Evolutionary conservation across 352 stramenopile genomes (phyloP).

Genomic region (Globisporangium uncinulatum): DNA sequence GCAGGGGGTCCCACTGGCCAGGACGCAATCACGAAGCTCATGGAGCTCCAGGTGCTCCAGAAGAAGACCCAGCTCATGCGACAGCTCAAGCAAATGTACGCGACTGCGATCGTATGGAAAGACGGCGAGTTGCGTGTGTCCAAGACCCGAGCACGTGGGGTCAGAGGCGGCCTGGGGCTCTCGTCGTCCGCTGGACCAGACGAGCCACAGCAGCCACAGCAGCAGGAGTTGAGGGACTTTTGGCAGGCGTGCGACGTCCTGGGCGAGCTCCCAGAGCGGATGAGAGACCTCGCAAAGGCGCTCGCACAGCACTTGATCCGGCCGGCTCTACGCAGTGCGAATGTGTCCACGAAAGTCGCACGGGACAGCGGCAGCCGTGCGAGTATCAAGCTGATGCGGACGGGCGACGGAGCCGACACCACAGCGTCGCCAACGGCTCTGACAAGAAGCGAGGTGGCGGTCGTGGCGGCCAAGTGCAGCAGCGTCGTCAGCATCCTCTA

Average conservation of each 20-base stretch:
- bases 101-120: slow-evolving; percentile 33
- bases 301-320: slow-evolving; percentile 44
- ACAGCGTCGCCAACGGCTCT: background rate
- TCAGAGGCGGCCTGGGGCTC: background rate
- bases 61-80: slow-evolving; percentile 50
- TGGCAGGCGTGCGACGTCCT: slow-evolving; percentile 55
- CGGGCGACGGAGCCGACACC: background rate
- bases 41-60: slow-evolving; percentile 42
- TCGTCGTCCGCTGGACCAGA: background rate
- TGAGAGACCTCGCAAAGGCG: slow-evolving; percentile 56
- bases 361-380: slow-evolving; percentile 15
- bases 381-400: slow-evolving; percentile 19
- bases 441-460: slow-evolving; percentile 18
- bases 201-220: slow-evolving; percentile 18
- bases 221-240: slow-evolving; percentile 20
- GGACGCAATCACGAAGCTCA: slow-evolving; percentile 24
- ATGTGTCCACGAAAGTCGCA: slow-evolving; percentile 17
- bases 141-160: background rate
- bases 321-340: slow-evolving; percentile 29
- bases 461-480: slow-evolving; percentile 28
- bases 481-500: slow-evolving; percentile 44
- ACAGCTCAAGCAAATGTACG: slow-evolving; percentile 42
- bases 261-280: slow-evolving; percentile 27
- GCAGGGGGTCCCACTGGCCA: background rate
- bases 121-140: slow-evolving; percentile 32